Percentiles rank a stretch among this genome's conserved stretches.
phyloP scores from a whole-genome alignment of 106 monocot genomes.

The Dendrobium nobile region DNA sequence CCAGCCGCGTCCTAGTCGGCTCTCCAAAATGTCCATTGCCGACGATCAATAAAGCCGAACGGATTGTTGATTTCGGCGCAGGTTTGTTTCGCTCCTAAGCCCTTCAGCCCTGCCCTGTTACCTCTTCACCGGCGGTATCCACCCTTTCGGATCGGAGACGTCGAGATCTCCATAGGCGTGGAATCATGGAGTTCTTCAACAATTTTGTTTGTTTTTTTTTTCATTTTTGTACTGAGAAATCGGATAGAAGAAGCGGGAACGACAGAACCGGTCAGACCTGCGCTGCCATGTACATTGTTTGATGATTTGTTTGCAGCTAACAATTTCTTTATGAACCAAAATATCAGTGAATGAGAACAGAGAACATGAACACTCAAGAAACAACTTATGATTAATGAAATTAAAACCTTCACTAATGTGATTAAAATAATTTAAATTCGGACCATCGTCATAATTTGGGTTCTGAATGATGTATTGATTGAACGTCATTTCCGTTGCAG shows the following conservation, averaged over 20 bases:
- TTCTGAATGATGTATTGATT: neutral
- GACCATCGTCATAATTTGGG: neutral
- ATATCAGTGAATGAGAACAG: neutral
- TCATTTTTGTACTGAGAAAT: neutral
- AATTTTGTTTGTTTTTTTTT: neutral
- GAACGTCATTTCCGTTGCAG: neutral
- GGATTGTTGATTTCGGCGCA: neutral
- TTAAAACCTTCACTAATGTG: neutral
- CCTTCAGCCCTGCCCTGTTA: neutral
- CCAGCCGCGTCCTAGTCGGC: conserved; percentile 35
- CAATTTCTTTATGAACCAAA: neutral
- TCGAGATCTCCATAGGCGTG: neutral
- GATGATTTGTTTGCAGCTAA: neutral
- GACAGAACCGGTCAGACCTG: neutral
- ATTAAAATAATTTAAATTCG: neutral
- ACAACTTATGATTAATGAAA: neutral
- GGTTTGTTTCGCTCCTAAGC: neutral
- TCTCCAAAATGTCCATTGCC: conserved; percentile 47
- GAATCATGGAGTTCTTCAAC: too few relatives aligned
- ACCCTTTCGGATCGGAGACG: neutral
- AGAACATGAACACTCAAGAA: neutral
- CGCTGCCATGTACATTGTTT: too few relatives aligned
- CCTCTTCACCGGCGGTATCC: neutral
- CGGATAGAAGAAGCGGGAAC: neutral
- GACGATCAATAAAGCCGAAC: conserved; percentile 2